Evolutionary conservation across 208 protist genomes (phyloP), one percentile per base, ranked within the genome.

Genomic region (Leishmania turanica): DNA sequence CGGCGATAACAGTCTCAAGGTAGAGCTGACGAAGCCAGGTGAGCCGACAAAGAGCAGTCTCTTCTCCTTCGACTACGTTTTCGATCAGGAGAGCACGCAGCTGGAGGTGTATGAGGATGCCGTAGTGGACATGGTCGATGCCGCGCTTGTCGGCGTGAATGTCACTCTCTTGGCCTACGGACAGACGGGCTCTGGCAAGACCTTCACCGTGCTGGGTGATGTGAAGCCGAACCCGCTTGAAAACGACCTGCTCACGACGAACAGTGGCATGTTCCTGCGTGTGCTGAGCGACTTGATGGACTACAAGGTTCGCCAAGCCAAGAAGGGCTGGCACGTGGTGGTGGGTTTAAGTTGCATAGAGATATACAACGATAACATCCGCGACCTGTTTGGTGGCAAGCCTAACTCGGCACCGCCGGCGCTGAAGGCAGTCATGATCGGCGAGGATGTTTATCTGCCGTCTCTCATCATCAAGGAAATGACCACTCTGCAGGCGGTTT

Each of bases 141-240:
- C 92, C 62, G 92, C 94, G 11, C 85, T 98, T 8, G 86, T 92
- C 27, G 96, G 95, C 71, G 89, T 90, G 66, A 97, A 97, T 78
- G 91, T 87, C 24, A 93, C 89, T 2, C 81, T 98, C 3, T 85
- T 98, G 31, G 92, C 95, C 17, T 98, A 98, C 84, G 96, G 97
- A 7, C 96, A 99, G 87, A 99, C 96, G 1, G 95, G 97, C 24
- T 93, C 89, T 34, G 98, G 98, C 56, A 98, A 98, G 86, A 97
- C 96, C 56, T 97, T 94, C 85, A 94, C 90, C 4, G 88, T 97
- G 24, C 87, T 98, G 7, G 94, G 95, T 53, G 89, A 89, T 49
- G 88, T 95, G 77, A 88, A 90, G 70, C 86, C 88, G 54, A 92
- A 92, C 78, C 83, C 90, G 8, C 80, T 93, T 45, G 88, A 90